Percentiles rank a stretch among this genome's conserved stretches.
Evolutionary conservation across 2,329 filamentous ascomycete species (phyloP).

Genomic region (Sporothrix globosa): DNA sequence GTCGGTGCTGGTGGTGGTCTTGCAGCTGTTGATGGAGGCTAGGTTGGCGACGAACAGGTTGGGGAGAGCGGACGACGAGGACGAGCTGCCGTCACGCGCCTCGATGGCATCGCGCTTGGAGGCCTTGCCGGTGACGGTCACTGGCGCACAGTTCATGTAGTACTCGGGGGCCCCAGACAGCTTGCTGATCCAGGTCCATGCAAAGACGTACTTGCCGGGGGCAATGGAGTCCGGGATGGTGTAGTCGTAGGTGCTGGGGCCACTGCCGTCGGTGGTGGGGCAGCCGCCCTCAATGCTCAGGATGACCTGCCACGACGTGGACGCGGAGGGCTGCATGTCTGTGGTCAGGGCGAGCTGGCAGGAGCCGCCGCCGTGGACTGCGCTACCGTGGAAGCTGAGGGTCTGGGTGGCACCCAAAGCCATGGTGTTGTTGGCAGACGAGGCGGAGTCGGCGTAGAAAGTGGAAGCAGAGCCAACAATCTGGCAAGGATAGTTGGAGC

Average conservation of each 20-base stretch:
- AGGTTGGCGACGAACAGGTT: conserved; percentile 62
- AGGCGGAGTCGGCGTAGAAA: conserved; percentile 44
- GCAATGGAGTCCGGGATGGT: conserved; percentile 39
- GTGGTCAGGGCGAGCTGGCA: conserved; percentile 42
- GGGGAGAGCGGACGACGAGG: conserved; percentile 47
- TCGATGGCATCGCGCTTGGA: conserved; percentile 31
- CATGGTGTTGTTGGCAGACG: conserved; percentile 36
- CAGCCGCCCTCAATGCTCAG: conserved; percentile 44
- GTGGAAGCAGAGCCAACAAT: conserved; percentile 46
- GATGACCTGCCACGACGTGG: conserved; percentile 41
- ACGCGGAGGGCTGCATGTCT: conserved; percentile 36
- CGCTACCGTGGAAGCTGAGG: conserved; percentile 41
- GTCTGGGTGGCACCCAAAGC: conserved; percentile 34
- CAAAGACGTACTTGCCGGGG: conserved; percentile 54
- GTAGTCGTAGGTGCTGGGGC: conserved; percentile 39
- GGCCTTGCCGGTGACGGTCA: conserved; percentile 51
- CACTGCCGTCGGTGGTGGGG: conserved; percentile 38
- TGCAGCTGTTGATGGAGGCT: conserved; percentile 42
- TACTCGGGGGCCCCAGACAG: conserved; percentile 63
- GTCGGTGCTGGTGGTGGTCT: conserved; percentile 36
- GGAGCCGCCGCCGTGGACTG: conserved; percentile 42
- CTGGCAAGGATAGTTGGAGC: conserved; percentile 38
- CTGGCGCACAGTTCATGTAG: conserved; percentile 69
- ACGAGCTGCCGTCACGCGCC: conserved; percentile 20
- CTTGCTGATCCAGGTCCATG: conserved; percentile 66